Evolutionary conservation across 148 eudicot species (phyloP), one percentile per base, ranked within the genome.

Genomic region (Euryodendron excelsum): DNA sequence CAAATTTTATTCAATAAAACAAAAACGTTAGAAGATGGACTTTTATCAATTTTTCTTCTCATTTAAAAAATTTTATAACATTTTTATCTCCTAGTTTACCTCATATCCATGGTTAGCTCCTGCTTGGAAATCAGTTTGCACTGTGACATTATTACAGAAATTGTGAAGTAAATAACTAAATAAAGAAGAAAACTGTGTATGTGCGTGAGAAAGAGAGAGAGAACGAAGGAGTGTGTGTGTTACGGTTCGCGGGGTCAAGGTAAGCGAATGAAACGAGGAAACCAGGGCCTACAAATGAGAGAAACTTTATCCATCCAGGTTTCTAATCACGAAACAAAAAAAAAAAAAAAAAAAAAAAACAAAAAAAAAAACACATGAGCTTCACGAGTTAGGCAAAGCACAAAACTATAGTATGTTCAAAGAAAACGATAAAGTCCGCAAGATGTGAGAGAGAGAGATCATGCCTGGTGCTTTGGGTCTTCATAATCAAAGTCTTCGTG

Each of bases 121-220:
- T 12, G 98, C 98, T 83, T 94, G 98, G 85, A 94, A 75, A 79
- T 94, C 98, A 34, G 98, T 94, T 82, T 94, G 95, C 97, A 94
- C 98, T 94, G 86, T 3, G 45, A 62, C 41, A 78, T 44, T 7
- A 33, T 7, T 33, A 12, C 9, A 76, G 23, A 59, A 20, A n/a
- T 55, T 31, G 56, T 2, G 7, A 17, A 55, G n/a, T 11, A 60
- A 31, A 30, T 7, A 11, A 20, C 47, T 25, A 64, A 11, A 27
- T 0, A 5, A 8, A 23, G 2, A 37, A n/a, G n/a, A 5, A 23
- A 25, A 2, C 5, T 47, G n/a, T n/a, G n/a, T n/a, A n/a, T n/a
- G n/a, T n/a, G n/a, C n/a, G n/a, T n/a, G n/a, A n/a, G n/a, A 27
- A 4, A 53, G 18, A 25, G 4, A 74, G 52, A n/a, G 17, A 28